phyloP scores from a whole-genome alignment of 140 eudicot species.

The Ambrosia hybrid region DNA sequence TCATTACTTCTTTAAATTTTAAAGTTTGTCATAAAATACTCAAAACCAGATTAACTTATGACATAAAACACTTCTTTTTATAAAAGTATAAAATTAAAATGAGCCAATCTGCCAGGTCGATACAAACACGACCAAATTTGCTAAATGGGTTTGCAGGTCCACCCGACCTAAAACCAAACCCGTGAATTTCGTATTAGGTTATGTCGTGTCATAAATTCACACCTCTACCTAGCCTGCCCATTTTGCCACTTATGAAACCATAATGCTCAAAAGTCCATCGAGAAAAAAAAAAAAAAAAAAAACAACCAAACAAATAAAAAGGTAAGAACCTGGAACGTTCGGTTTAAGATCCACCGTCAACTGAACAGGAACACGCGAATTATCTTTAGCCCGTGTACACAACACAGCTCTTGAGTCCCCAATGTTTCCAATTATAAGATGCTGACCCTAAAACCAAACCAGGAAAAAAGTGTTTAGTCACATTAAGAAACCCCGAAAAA shows the following conservation, averaged over 20 bases:
- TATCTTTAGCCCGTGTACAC: conserved; percentile 59
- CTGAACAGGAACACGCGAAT: conserved; percentile 65
- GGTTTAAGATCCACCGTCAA: conserved; percentile 94
- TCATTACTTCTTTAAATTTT: too few species aligned
- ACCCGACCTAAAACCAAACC: background rate
- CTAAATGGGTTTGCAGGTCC: too few species aligned
- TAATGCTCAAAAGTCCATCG: background rate
- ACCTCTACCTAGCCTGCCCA: too few species aligned
- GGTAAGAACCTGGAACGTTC: conserved; percentile 72
- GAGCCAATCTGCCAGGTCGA: too few species aligned
- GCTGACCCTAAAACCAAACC: conserved; percentile 59
- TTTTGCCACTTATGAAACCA: background rate
- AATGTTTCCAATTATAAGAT: conserved; percentile 84
- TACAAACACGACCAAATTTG: too few species aligned
- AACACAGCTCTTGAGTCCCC: conserved; percentile 92
- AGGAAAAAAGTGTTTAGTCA: background rate
- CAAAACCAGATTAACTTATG: too few species aligned
- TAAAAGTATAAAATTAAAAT: too few species aligned
- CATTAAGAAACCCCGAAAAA: too few species aligned
- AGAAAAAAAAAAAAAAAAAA: too few species aligned
- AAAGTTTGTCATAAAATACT: too few species aligned
- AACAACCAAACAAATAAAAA: background rate
- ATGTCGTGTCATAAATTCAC: too few species aligned
- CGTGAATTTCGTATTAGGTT: background rate
- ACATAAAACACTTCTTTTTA: too few species aligned